Evolutionary conservation across 1,284 basidiomycete species (phyloP).

Genomic region (Fomes fomentarius): DNA sequence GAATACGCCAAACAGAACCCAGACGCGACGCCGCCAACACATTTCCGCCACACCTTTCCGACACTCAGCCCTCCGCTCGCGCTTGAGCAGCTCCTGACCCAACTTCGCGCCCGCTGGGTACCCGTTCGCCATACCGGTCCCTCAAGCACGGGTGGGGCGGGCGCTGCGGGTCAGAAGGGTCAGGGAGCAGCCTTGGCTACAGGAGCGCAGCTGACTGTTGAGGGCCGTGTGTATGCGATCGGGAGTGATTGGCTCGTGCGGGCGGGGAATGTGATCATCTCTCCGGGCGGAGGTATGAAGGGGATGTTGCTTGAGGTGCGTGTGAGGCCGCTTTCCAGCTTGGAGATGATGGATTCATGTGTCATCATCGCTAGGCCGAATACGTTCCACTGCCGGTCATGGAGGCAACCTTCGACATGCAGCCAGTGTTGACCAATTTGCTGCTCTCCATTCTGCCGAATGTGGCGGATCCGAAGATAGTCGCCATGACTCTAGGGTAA

Average conservation of each 20-base stretch:
- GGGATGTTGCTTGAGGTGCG: conserved; percentile 80
- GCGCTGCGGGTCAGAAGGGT: conserved; percentile 32
- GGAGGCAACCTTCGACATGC: conserved; percentile 57
- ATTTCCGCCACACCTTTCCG: conserved; percentile 74
- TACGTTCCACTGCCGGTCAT: conserved; percentile 74
- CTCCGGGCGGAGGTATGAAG: conserved; percentile 65
- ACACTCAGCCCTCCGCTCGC: conserved; percentile 72
- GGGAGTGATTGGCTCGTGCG: conserved; percentile 82
- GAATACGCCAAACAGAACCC: conserved; percentile 25
- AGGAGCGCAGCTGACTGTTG: conserved; percentile 67
- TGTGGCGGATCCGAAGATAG: conserved; percentile 66
- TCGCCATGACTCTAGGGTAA: conserved; percentile 63
- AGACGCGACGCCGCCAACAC: conserved; percentile 46
- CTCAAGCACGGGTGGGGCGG: conserved; percentile 24
- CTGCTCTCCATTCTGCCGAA: conserved; percentile 74
- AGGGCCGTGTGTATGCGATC: conserved; percentile 70
- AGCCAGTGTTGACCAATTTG: conserved; percentile 72
- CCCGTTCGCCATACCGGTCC: conserved; percentile 55
- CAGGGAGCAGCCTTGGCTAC: conserved; percentile 48
- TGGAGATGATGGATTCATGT: too few relatives aligned
- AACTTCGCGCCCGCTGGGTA: conserved; percentile 74
- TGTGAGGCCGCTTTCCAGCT: not conserved
- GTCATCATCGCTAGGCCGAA: conserved; percentile 56
- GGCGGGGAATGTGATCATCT: conserved; percentile 72
- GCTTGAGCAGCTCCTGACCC: conserved; percentile 69